Evolutionary conservation across 345 rosid genomes (phyloP).

Genomic region (Salix dunnii): DNA sequence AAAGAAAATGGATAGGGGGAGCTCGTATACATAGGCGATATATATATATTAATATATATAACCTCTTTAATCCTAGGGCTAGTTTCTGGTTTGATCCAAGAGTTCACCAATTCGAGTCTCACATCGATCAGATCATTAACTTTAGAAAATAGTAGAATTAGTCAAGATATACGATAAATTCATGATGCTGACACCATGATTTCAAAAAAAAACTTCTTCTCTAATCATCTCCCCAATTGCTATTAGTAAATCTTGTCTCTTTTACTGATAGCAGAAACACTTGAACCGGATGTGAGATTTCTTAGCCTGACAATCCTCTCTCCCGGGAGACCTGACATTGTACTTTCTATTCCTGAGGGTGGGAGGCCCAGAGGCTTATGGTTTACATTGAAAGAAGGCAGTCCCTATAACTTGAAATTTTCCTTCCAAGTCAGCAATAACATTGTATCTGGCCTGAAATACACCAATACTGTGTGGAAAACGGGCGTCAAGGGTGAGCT

Average conservation of each 20-base stretch:
- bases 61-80: no score
- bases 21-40: no score
- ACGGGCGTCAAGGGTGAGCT: slow-evolving; percentile 60
- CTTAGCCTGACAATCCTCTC: slow-evolving; percentile 56
- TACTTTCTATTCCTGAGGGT: slow-evolving; percentile 50
- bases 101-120: no score
- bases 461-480: slow-evolving; percentile 78
- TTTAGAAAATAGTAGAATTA: no score
- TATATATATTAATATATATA: no score
- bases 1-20: no score
- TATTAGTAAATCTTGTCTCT: neutral
- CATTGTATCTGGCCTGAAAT: slow-evolving; percentile 84
- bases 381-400: slow-evolving; percentile 78
- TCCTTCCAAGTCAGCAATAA: slow-evolving; percentile 73
- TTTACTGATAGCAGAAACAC: slow-evolving; percentile 53
- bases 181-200: no score
- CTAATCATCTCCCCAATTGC: neutral
- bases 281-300: slow-evolving; percentile 73
- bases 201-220: neutral
- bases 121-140: no score
- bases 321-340: slow-evolving; percentile 57
- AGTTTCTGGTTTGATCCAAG: no score
- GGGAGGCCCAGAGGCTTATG: slow-evolving; percentile 62
- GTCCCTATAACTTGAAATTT: slow-evolving; percentile 57
- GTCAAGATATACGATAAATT: no score